Conservation (phyloP, 2,329 filamentous ascomycete species). For the Aureobasidium sp. region DNA sequence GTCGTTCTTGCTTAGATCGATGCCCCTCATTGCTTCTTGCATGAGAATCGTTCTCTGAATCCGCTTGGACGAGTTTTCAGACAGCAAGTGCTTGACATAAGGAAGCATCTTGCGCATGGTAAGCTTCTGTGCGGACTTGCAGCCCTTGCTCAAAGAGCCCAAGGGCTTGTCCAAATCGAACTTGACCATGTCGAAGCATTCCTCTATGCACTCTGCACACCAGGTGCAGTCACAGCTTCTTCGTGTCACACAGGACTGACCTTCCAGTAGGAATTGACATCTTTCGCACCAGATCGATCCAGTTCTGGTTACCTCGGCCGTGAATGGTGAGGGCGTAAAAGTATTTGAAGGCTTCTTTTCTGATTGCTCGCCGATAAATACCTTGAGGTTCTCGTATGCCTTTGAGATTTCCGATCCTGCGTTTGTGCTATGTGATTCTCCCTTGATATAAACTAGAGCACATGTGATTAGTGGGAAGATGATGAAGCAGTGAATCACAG, state of each 20-base stretch:
- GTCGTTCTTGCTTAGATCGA: not conserved
- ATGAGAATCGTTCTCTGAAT: not conserved
- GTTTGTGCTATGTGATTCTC: not conserved
- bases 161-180: not conserved
- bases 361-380: not conserved
- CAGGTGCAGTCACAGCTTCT: not conserved
- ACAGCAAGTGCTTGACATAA: not conserved
- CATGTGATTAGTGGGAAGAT: not conserved
- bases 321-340: not conserved
- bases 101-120: not conserved
- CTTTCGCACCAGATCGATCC: not conserved
- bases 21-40: not conserved
- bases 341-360: not conserved
- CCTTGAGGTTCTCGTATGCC: not conserved
- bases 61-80: not conserved
- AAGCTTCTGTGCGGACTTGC: not conserved
- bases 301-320: not conserved
- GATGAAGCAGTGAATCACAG: not conserved
- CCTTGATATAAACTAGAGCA: not conserved
- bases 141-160: not conserved
- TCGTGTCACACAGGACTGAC: not conserved
- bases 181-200: not conserved
- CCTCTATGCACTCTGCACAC: not conserved
- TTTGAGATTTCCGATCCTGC: not conserved
- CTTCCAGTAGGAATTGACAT: not conserved